Conservation (phyloP, 305 asterid genomes). For the Euphrasia arctica region DNA sequence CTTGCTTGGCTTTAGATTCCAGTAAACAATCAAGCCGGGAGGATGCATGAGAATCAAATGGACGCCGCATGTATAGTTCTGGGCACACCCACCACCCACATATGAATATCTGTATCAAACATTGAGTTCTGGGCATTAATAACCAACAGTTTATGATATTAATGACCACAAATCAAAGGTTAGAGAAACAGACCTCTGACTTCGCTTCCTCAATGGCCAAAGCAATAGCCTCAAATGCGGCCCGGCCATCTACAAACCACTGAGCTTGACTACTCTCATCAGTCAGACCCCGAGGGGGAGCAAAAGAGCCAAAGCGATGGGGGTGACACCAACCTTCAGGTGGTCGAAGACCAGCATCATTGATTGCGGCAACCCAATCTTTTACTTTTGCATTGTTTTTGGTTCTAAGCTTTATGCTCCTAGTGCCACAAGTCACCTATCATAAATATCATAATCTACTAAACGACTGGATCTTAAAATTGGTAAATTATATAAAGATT, state of each 20-base stretch:
- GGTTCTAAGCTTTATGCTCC: slow-evolving; percentile 82
- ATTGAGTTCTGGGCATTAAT: slow-evolving; percentile 28
- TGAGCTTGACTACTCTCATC: slow-evolving; percentile 95
- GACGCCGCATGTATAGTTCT: slow-evolving; percentile 92
- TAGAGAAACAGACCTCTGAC: slow-evolving; percentile 63
- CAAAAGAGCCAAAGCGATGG: slow-evolving; percentile 96
- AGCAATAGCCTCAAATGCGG: slow-evolving; percentile 95
- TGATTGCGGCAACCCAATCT: slow-evolving; percentile 97
- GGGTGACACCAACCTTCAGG: slow-evolving; percentile 99
- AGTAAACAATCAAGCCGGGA: slow-evolving; percentile 86
- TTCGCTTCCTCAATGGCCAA: slow-evolving; percentile 93
- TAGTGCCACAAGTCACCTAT: slow-evolving; percentile 91
- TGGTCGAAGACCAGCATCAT: slow-evolving; percentile 96
- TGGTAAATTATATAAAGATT: slow-evolving; percentile 10
- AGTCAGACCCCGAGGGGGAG: slow-evolving; percentile 95
- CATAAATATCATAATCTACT: slow-evolving; percentile 25
- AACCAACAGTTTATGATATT: slow-evolving; percentile 10
- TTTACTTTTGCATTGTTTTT: slow-evolving; percentile 70
- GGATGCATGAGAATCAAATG: slow-evolving; percentile 69
- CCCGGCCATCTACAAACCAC: slow-evolving; percentile 97
- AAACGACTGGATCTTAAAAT: slow-evolving; percentile 13
- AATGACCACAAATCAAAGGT: slow-evolving; percentile 17
- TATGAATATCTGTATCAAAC: slow-evolving; percentile 69
- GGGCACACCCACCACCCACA: slow-evolving; percentile 99
- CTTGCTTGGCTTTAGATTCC: slow-evolving; percentile 97